Conservation (phyloP, 176 grass and related monocot genomes). For the Eremochloa ophiuroides region DNA sequence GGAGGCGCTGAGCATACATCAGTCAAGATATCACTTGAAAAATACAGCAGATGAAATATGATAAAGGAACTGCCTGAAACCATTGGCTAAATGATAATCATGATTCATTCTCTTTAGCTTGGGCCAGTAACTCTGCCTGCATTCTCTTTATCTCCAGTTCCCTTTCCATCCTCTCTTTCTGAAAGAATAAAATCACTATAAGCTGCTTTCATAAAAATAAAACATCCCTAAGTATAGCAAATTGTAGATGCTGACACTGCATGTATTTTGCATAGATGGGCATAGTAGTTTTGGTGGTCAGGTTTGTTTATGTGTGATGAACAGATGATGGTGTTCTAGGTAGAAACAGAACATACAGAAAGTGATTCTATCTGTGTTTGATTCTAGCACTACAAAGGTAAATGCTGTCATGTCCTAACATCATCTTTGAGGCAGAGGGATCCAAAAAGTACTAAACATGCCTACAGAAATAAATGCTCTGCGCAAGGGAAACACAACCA, state of each 20-base stretch:
- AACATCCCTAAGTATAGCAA: neutral
- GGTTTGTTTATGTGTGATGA: neutral
- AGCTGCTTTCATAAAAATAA: neutral
- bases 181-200: slow-evolving; percentile 38
- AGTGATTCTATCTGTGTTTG: neutral
- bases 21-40: slow-evolving; percentile 32
- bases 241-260: neutral
- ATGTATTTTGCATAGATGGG: neutral
- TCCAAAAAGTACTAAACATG: neutral
- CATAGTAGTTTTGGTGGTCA: neutral
- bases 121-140: slow-evolving; percentile 42
- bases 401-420: neutral
- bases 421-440: neutral
- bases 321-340: neutral
- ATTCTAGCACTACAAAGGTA: neutral
- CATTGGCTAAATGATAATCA: slow-evolving; percentile 26
- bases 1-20: slow-evolving; percentile 21
- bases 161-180: slow-evolving; percentile 62
- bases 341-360: neutral
- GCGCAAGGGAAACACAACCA: neutral
- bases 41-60: slow-evolving; percentile 19
- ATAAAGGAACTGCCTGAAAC: slow-evolving; percentile 15
- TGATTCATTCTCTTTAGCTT: slow-evolving; percentile 50
- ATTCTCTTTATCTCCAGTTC: slow-evolving; percentile 60
- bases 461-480: neutral